These are phyloP conservation scores for Isoetes taiwanensis DNA, from an alignment of 75 land plant genomes.

Conservation along the genomic window DNA sequence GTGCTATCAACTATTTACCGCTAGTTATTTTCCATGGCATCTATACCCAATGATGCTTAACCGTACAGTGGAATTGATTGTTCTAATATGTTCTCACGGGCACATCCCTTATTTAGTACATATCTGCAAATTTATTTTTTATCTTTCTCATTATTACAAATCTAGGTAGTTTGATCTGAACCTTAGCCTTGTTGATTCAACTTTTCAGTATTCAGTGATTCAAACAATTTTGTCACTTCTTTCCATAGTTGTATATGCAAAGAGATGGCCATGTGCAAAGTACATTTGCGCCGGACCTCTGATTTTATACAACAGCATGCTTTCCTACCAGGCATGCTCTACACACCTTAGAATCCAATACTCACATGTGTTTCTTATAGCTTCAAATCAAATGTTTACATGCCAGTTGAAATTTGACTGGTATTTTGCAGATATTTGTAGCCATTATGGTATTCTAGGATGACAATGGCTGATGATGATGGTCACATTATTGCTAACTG, in stretches of 20 bases:
- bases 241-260: constrained; percentile 23
- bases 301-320: constrained; percentile 22
- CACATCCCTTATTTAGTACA: constrained; percentile 8
- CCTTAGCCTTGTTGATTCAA: too few species aligned
- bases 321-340: constrained; percentile 22
- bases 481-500: constrained; percentile 21
- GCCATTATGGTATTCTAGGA: constrained; percentile 25
- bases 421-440: constrained; percentile 23
- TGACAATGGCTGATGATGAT: constrained; percentile 29
- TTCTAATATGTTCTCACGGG: constrained; percentile 5
- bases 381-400: neutral
- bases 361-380: neutral
- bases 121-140: too few species aligned
- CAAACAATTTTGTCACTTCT: constrained; percentile 26
- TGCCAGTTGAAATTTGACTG: neutral
- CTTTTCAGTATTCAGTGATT: constrained; percentile 24
- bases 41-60: constrained; percentile 16
- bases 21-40: constrained; percentile 18
- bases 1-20: constrained; percentile 13
- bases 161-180: too few species aligned
- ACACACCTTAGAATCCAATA: neutral
- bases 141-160: too few species aligned
- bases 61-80: constrained; percentile 8
- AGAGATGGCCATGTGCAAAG: constrained; percentile 20
- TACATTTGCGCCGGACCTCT: constrained; percentile 26